Conservation (phyloP, 2,329 filamentous ascomycete genomes). For the Aureobasidium uvarum region DNA sequence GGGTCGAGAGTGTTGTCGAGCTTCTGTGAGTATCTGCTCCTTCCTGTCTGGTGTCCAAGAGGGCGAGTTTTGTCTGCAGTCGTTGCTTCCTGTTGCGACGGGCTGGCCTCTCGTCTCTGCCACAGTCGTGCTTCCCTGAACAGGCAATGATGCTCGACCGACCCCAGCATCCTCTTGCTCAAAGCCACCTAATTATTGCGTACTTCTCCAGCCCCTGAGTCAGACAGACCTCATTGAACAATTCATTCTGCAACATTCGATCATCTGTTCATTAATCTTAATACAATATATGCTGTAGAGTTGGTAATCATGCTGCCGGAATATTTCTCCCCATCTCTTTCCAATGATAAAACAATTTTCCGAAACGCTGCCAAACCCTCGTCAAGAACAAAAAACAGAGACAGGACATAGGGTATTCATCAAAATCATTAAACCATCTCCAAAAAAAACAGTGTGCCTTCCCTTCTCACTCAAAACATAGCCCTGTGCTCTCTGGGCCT, state of each 20-base stretch:
- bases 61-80: not conserved
- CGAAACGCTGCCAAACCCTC: not conserved
- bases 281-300: constrained; percentile 24
- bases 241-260: not conserved
- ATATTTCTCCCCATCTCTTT: not conserved
- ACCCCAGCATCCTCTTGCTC: constrained; percentile 12
- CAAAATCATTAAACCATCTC: constrained; percentile 12
- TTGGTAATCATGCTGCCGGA: constrained; percentile 11
- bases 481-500: not conserved
- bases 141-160: not conserved
- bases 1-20: not conserved
- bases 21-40: not conserved
- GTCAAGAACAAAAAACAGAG: constrained; percentile 9
- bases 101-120: constrained; percentile 14
- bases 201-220: constrained; percentile 10
- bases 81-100: constrained; percentile 15
- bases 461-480: constrained; percentile 6
- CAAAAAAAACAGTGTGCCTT: constrained; percentile 7
- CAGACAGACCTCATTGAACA: not conserved
- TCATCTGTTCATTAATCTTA: not conserved
- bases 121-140: constrained; percentile 5
- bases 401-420: constrained; percentile 2
- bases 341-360: constrained; percentile 7
- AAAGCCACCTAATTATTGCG: constrained; percentile 18
- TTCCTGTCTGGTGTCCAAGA: not conserved